phyloP scores from a whole-genome alignment of 768 basidiomycete genomes.

The Russula vinacea region DNA sequence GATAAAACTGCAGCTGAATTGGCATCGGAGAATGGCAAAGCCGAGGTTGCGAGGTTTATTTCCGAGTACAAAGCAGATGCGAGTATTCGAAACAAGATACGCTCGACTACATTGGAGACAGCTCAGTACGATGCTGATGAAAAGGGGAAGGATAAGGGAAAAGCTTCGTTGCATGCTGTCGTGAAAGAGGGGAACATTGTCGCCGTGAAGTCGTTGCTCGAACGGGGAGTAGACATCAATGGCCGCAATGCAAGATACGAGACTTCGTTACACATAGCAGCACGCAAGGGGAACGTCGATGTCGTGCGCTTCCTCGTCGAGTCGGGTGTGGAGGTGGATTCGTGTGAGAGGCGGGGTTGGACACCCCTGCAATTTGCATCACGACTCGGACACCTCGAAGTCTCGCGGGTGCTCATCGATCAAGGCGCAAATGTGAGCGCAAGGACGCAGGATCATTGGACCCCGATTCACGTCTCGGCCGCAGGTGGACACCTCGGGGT shows the following conservation, averaged over 20 bases:
- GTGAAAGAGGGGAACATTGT: neutral
- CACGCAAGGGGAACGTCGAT: neutral
- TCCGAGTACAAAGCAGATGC: neutral
- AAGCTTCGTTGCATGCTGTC: neutral
- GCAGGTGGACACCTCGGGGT: neutral
- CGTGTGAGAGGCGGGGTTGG: neutral
- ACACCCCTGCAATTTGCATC: constrained; percentile 1
- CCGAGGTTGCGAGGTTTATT: neutral
- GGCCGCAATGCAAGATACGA: neutral
- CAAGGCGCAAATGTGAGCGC: constrained; percentile 5
- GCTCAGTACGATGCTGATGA: neutral
- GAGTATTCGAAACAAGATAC: neutral
- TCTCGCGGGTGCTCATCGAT: neutral
- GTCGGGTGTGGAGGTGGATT: constrained; percentile 5
- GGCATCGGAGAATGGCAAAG: neutral
- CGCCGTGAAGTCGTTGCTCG: constrained; percentile 1
- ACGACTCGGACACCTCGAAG: constrained; percentile 1
- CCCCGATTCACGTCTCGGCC: neutral
- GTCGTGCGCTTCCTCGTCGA: constrained; percentile 6
- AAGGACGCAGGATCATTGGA: neutral
- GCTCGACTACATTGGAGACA: neutral
- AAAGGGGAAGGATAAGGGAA: too few relatives aligned
- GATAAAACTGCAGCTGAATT: neutral
- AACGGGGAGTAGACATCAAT: neutral
- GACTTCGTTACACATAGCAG: neutral